Evolutionary conservation across 495 filamentous ascomycete genomes (phyloP).

Genomic region (Annulohypoxylon stygium): DNA sequence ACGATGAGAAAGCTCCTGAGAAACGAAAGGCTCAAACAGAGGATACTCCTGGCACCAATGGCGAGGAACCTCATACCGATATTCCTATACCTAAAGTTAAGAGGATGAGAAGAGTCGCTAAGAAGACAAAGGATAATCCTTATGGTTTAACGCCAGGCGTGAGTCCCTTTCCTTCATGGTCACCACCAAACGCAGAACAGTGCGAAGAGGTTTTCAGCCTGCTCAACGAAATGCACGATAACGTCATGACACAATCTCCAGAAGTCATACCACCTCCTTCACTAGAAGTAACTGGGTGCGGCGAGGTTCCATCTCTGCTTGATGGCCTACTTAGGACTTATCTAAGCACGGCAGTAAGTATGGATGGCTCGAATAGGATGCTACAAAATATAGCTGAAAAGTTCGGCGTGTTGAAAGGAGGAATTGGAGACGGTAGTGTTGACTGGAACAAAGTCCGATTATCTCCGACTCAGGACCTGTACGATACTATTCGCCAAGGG

Average conservation of each 20-base stretch:
- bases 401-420: conserved; percentile 69
- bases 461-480: conserved; percentile 72
- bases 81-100: conserved; percentile 7
- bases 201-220: conserved; percentile 81
- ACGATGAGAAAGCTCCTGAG: conserved; percentile 1
- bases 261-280: conserved; percentile 79
- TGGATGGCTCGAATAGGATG: conserved; percentile 73
- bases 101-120: conserved; percentile 44
- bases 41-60: neutral
- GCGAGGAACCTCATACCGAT: conserved; percentile 19
- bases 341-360: conserved; percentile 80
- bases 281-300: conserved; percentile 86
- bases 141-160: conserved; percentile 63
- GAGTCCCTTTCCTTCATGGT: conserved; percentile 77
- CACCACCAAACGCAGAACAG: conserved; percentile 75
- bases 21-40: conserved; percentile 27
- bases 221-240: conserved; percentile 75
- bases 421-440: conserved; percentile 74
- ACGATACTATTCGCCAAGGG: conserved; percentile 78
- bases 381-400: conserved; percentile 76
- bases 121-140: conserved; percentile 56
- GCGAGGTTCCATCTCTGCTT: conserved; percentile 91
- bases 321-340: conserved; percentile 88
- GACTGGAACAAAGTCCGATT: conserved; percentile 86
- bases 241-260: conserved; percentile 72